phyloP scores from a whole-genome alignment of 163 green algal species.

The Chlamydomonas reinhardtii region DNA sequence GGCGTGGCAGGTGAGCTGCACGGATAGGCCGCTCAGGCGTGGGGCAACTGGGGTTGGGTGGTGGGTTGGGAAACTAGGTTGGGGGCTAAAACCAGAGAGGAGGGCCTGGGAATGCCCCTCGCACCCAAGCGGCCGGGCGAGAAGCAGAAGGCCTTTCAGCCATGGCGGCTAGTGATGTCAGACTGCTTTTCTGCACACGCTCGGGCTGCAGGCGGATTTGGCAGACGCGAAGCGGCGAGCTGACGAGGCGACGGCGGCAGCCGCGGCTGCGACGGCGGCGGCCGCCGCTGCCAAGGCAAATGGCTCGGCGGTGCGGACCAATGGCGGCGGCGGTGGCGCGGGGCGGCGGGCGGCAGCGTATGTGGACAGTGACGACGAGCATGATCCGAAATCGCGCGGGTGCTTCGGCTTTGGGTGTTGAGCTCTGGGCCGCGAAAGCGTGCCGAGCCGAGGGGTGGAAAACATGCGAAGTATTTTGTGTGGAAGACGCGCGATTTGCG shows the following conservation, averaged over 20 bases:
- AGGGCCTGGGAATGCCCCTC: too few relatives aligned
- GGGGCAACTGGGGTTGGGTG: too few relatives aligned
- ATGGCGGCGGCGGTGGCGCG: neutral
- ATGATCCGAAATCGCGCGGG: neutral
- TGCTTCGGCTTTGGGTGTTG: neutral
- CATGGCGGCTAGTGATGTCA: too few relatives aligned
- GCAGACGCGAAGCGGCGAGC: conserved; percentile 11
- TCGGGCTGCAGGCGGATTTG: neutral
- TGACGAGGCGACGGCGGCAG: neutral
- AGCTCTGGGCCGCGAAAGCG: neutral
- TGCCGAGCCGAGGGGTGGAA: too few relatives aligned
- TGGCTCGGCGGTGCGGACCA: neutral
- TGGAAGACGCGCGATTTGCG: too few relatives aligned
- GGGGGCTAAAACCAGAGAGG: too few relatives aligned
- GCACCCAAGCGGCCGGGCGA: too few relatives aligned
- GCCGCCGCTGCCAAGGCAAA: neutral
- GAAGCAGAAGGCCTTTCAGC: neutral
- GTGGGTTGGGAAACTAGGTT: too few relatives aligned
- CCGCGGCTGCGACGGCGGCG: neutral
- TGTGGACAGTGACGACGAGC: neutral
- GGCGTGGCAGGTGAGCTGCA: too few relatives aligned
- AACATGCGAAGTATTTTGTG: too few relatives aligned
- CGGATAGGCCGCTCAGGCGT: too few relatives aligned
- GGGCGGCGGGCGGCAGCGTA: conserved; percentile 11
- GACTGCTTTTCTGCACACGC: neutral